These are phyloP conservation scores for Nidula niveotomentosa DNA, from an alignment of 1,284 basidiomycete species.

Conservation along the genomic window DNA sequence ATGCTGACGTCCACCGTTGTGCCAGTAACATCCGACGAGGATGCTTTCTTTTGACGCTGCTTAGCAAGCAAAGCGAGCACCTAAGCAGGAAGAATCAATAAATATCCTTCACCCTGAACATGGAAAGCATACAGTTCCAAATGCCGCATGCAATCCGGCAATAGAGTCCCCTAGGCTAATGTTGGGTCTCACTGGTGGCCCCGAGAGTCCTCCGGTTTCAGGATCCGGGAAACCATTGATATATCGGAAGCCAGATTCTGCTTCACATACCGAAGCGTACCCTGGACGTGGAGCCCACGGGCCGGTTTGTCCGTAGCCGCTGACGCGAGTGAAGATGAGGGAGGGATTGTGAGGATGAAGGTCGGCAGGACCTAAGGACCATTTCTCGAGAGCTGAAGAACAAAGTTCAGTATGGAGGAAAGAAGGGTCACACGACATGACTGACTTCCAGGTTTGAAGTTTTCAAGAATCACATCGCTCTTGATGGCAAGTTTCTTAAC, in stretches of 20 bases:
- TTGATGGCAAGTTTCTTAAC: conserved; percentile 59
- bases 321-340: conserved; percentile 71
- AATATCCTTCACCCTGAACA: neutral
- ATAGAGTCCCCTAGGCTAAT: conserved; percentile 72
- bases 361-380: conserved; percentile 58
- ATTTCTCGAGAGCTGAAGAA: conserved; percentile 61
- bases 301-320: conserved; percentile 72
- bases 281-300: conserved; percentile 70
- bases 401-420: conserved; percentile 5
- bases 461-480: conserved; percentile 67
- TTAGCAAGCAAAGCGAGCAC: conserved; percentile 72
- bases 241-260: conserved; percentile 70
- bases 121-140: conserved; percentile 56
- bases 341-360: conserved; percentile 58
- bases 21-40: conserved; percentile 31
- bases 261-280: conserved; percentile 74
- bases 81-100: conserved; percentile 20
- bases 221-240: conserved; percentile 66
- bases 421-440: conserved; percentile 7
- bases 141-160: conserved; percentile 69
- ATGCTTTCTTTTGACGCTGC: conserved; percentile 34
- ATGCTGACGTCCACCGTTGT: conserved; percentile 75
- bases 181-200: conserved; percentile 68
- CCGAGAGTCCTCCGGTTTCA: conserved; percentile 48
- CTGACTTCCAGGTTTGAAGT: conserved; percentile 74